Percentiles rank a stretch among this genome's conserved stretches.
phyloP scores from a whole-genome alignment of 73 alveolate genomes.

The Effrenium voratum region DNA sequence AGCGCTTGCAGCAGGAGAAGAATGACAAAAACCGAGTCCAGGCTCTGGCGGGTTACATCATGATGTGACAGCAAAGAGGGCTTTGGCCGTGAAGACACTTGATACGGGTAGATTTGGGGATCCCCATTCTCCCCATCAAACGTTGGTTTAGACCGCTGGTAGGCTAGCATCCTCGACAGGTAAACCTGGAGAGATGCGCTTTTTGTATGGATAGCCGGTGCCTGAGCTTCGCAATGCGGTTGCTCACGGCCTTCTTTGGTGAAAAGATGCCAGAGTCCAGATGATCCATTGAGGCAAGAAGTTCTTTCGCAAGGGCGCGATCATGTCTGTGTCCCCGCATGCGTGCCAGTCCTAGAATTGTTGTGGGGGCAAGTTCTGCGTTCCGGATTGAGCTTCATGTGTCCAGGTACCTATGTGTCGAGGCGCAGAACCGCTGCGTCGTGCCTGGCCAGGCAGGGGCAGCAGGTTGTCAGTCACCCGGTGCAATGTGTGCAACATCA shows the following conservation, averaged over 20 bases:
- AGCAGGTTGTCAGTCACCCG: too few species aligned
- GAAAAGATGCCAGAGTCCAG: too few species aligned
- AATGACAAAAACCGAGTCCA: conserved; percentile 92
- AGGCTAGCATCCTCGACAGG: too few species aligned
- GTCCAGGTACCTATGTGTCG: conserved; percentile 70
- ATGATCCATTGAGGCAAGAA: conserved; percentile 54
- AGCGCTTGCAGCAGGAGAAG: conserved; percentile 70
- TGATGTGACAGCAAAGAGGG: too few species aligned
- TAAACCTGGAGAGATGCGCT: conserved; percentile 53
- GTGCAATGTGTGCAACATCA: too few species aligned
- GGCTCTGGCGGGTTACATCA: too few species aligned
- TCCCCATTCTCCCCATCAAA: too few species aligned
- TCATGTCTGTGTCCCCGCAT: conserved; percentile 83
- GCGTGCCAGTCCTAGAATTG: background rate
- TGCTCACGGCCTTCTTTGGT: too few species aligned
- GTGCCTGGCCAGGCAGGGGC: conserved; percentile 68
- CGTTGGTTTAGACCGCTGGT: too few species aligned
- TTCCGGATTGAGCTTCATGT: background rate
- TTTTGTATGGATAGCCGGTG: conserved; percentile 52
- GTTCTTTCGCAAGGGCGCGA: conserved; percentile 79
- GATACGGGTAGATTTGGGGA: too few species aligned
- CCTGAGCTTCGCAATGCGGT: too few species aligned
- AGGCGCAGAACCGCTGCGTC: conserved; percentile 53
- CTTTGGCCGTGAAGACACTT: too few species aligned
- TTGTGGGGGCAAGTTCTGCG: background rate